Percentiles rank a stretch among this genome's conserved stretches.
These are phyloP conservation scores for Camellia lanceoleosa DNA, from an alignment of 148 eudicot genomes.

Conservation along the genomic window DNA sequence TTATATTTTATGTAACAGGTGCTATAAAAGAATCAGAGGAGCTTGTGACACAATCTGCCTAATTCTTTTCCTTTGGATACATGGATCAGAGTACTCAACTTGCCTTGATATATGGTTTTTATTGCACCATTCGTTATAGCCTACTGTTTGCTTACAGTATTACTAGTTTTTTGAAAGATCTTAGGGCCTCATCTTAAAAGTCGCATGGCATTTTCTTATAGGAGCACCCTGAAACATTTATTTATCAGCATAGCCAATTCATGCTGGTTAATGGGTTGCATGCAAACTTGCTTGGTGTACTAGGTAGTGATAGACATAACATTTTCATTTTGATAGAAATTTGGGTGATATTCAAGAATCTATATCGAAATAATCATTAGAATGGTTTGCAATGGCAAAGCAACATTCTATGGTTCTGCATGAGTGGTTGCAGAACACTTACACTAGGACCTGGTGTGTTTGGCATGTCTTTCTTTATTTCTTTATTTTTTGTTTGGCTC, in stretches of 20 bases:
- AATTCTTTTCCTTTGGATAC: not conserved
- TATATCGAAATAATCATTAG: not conserved
- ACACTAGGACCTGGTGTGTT: not conserved
- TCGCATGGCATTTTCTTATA: not conserved
- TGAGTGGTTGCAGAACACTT: not conserved
- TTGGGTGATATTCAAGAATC: not conserved
- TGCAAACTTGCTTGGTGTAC: not conserved
- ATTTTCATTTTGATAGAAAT: not conserved
- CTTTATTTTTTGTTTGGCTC: too few species aligned
- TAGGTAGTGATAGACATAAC: not conserved
- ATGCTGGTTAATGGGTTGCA: not conserved
- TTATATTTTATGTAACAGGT: constrained; percentile 9
- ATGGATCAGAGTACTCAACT: constrained; percentile 21
- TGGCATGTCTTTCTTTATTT: too few species aligned
- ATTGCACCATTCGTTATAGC: not conserved
- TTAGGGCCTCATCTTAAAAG: constrained; percentile 1
- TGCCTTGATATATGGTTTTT: not conserved
- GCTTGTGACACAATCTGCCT: not conserved
- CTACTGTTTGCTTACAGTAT: not conserved
- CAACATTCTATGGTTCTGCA: not conserved
- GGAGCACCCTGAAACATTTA: not conserved
- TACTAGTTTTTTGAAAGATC: not conserved
- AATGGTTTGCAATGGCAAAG: not conserved
- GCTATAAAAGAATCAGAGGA: constrained; percentile 8
- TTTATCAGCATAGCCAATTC: not conserved